Base-by-base conservation (phyloP, 129 eudicot species). In the Lactuca saligna region DNA sequence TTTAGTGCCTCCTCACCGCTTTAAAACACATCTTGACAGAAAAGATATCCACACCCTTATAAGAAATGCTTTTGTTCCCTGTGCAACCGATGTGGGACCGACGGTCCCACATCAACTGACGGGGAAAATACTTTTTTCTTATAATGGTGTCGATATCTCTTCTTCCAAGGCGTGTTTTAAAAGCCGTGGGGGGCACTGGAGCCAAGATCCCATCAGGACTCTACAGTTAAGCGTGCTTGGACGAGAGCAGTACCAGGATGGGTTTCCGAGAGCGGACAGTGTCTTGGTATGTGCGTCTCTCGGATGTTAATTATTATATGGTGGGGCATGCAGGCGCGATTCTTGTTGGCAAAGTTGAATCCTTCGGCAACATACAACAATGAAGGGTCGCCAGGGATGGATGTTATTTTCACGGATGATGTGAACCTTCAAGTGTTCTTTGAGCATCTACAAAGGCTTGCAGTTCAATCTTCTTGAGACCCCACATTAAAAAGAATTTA, bases 341-440 rank as follows among this genome's bases (percentile, higher is more conserved):
- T 92, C 76, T 61, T 88, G 46, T 68, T 92, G 89, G 98, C 96
- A 33, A 92, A 92, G 78, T 84, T 92, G 78, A 92, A 92, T 78
- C 98, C 98, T 20, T 92, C 96, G 67, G 95, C 98, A 16, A 88
- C 96, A 6, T 92, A 88, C 87, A 88, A 71, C 68, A 89, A 82
- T 38, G 98, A 92, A 46, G 87, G 86, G 85, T 83, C 86, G 7
- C 79, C 91, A 9, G 96, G 96, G 7, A 82, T 86, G 75, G 98
- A 92, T 60, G 86, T 92, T 32, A 92, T 92, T 11, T 88, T 88
- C 72, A 92, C 98, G 0, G 98, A 92, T 66, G 98, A 92, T 44
- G 98, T 92, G 54, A 92, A 93, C 66, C 89, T 92, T 60, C 98
- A 92, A 85, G 98, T 92, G n/a, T 92, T 92, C 70, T 84, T 86